phyloP scores from a whole-genome alignment of 2,329 filamentous ascomycete genomes.

The Apiospora pterosperma region DNA sequence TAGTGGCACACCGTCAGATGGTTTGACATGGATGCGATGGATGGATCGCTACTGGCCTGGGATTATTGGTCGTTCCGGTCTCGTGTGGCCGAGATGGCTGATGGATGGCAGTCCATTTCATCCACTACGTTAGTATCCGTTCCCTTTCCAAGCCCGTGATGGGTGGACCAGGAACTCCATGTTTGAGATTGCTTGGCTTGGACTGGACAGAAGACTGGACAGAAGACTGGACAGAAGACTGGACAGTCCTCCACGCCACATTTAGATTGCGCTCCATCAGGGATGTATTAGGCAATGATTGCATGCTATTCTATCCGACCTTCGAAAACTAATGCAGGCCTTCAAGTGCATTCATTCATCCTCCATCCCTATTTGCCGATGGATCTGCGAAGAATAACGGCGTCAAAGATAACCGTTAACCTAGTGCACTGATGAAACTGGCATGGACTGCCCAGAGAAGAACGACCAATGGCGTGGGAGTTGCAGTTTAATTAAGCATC shows the following conservation, averaged over 20 bases:
- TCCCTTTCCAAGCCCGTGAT: not conserved
- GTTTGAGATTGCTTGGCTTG: constrained; percentile 1
- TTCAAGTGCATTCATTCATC: too few relatives aligned
- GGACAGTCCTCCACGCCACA: not conserved
- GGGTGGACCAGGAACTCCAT: not conserved
- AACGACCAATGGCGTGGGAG: not conserved
- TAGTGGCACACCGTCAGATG: constrained; percentile 2
- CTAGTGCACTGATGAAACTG: not conserved
- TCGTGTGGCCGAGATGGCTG: not conserved
- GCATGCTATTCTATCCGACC: not conserved
- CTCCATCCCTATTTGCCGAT: not conserved
- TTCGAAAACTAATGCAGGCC: not conserved
- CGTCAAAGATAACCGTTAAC: not conserved
- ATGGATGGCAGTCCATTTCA: too few relatives aligned
- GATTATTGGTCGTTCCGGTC: not conserved
- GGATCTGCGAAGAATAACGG: not conserved
- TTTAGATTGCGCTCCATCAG: not conserved
- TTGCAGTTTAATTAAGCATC: not conserved
- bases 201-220: too few relatives aligned
- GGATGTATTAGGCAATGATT: not conserved
- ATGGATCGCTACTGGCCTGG: not conserved
- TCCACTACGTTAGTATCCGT: not conserved
- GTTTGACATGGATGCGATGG: not conserved
- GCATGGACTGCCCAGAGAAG: not conserved
- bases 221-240: too few relatives aligned